Conservation (phyloP, 164 flowering plant genomes). For the Vitis riparia region DNA sequence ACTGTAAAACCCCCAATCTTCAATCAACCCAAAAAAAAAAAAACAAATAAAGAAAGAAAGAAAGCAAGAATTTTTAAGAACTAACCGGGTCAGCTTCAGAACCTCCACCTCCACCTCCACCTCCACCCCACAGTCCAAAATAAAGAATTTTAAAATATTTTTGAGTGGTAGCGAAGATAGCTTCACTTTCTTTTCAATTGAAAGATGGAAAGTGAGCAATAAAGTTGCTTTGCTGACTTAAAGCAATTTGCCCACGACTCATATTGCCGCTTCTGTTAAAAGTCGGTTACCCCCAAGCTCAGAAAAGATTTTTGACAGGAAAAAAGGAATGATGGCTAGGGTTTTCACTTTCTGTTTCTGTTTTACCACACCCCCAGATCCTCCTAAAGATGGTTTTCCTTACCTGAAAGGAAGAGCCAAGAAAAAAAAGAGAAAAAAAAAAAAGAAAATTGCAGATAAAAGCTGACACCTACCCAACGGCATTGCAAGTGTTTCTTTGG, state of each 20-base stretch:
- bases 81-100: slow-evolving; percentile 21
- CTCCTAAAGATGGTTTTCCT: too few species aligned
- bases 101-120: slow-evolving; percentile 5
- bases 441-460: too few species aligned
- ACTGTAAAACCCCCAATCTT: slow-evolving; percentile 26
- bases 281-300: neutral
- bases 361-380: too few species aligned
- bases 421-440: too few species aligned
- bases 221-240: slow-evolving; percentile 14
- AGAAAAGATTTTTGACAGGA: neutral
- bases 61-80: neutral
- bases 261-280: slow-evolving; percentile 10
- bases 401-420: too few species aligned
- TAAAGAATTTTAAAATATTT: too few species aligned
- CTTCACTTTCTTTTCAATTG: neutral
- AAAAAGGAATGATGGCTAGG: too few species aligned
- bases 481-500: too few species aligned
- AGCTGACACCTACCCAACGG: too few species aligned
- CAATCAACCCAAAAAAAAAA: neutral
- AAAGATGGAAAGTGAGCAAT: neutral
- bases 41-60: neutral
- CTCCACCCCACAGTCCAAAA: slow-evolving; percentile 12
- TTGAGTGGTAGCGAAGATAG: too few species aligned
- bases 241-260: slow-evolving; percentile 11
- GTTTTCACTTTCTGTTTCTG: too few species aligned